Base-by-base conservation (phyloP, 306 rosid species). In the Styphnolobium japonicum region DNA sequence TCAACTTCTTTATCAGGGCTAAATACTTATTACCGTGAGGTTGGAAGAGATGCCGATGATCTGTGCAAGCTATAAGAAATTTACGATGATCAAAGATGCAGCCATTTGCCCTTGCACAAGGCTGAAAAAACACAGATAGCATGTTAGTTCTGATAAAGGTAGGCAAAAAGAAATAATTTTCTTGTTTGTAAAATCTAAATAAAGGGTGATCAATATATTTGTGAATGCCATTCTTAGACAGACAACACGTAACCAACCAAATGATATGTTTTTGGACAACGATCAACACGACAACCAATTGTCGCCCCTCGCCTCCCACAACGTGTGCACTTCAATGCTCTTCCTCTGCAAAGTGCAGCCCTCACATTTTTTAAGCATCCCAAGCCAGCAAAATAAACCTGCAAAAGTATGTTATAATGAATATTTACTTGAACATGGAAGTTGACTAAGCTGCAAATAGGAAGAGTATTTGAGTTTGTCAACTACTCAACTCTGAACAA, bases 321-420 rank as follows among this genome's bases (percentile, higher is more conserved):
- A 19, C 91, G 89, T 39, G 92, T 90, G 86, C 94, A 90, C 82
- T 90, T 90, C 77, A 90, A 86, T 39, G 88, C 92, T 74, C 88
- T 86, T 82, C 94, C 94, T 82, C 94, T 90, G 81, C 86, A 90
- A 73, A 90, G 92, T 7, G 92, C 94, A 75, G 92, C 94, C 82
- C 94, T 88, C 67, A 88, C 90, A 80, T 88, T 90, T 78, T 86
- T 90, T 79, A 90, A 86, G 83, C 94, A 85, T 58, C 94, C 94
- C 88, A 90, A 78, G 73, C 94, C 91, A 79, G 94, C 92, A 88
- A 90, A 90, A 78, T 90, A 90, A 58, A 90, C 94, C 94, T 90
- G 90, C 81, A 86, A 87, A 78, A 77, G 76, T 22, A 80, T 55
- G 67, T 52, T 22, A 66, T 43, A 73, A 27, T 43, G 55, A 27